These are phyloP conservation scores for Eimeria sp. DNA, from an alignment of 169 alveolate genomes.

Conservation along the genomic window DNA sequence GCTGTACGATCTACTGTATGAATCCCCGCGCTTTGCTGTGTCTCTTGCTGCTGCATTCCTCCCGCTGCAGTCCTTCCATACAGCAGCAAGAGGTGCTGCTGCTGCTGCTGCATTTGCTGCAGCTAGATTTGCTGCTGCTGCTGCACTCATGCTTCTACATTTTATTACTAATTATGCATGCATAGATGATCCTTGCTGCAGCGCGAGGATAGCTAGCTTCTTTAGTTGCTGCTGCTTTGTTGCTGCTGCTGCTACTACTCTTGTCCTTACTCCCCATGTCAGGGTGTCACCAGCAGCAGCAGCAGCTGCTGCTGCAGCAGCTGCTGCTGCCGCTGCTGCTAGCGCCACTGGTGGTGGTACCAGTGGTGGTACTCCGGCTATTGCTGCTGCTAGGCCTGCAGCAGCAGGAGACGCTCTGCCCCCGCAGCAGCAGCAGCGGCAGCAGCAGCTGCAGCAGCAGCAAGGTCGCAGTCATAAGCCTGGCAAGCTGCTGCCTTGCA, in stretches of 20 bases:
- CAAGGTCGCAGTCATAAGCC: not conserved
- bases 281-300: constrained; percentile 5
- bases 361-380: too few relatives aligned
- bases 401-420: too few relatives aligned
- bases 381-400: too few relatives aligned
- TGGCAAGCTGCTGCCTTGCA: not conserved
- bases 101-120: constrained; percentile 54
- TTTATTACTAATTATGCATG: not conserved
- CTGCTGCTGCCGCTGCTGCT: too few relatives aligned
- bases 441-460: too few relatives aligned
- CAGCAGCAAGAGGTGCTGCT: constrained; percentile 55
- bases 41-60: constrained; percentile 21
- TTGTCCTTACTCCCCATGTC: not conserved
- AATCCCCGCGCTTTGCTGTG: constrained; percentile 7
- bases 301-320: constrained; percentile 14
- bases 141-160: too few relatives aligned
- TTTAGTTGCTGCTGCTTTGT: not conserved
- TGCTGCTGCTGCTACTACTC: constrained; percentile 8
- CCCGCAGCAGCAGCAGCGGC: too few relatives aligned
- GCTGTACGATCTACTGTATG: constrained; percentile 50
- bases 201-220: not conserved
- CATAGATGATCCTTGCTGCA: not conserved
- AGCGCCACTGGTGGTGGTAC: too few relatives aligned
- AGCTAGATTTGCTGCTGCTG: constrained; percentile 12
- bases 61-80: constrained; percentile 67